These are phyloP conservation scores for Glaciozyma martinii DNA, from an alignment of 768 basidiomycete species.

Conservation along the genomic window DNA sequence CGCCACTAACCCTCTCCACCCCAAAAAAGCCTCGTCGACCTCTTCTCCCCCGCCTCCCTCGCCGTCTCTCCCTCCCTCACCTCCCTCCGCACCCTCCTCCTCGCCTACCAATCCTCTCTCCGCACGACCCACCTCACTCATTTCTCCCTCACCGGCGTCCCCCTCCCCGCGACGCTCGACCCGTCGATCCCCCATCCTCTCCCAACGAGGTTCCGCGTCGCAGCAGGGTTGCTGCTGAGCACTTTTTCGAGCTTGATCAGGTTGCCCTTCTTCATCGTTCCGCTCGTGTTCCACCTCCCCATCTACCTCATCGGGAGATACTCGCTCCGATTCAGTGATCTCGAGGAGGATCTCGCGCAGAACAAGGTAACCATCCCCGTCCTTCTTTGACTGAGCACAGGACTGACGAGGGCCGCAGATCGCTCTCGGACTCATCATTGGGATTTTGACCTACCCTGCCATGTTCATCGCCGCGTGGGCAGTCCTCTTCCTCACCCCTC, in stretches of 20 bases:
- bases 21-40: constrained; percentile 16
- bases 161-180: constrained; percentile 73
- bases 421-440: constrained; percentile 66
- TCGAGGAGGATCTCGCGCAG: constrained; percentile 92
- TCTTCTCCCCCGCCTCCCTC: constrained; percentile 2
- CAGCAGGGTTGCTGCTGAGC: constrained; percentile 68
- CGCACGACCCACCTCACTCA: constrained; percentile 75
- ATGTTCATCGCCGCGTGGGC: constrained; percentile 81
- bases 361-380: constrained; percentile 61
- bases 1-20: background rate
- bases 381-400: constrained; percentile 59
- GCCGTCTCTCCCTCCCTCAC: constrained; percentile 8
- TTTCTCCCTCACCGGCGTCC: constrained; percentile 69
- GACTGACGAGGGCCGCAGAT: constrained; percentile 44
- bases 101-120: constrained; percentile 78
- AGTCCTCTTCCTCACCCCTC: constrained; percentile 61
- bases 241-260: constrained; percentile 59
- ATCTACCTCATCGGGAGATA: constrained; percentile 75
- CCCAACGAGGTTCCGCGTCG: constrained; percentile 72
- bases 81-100: constrained; percentile 47
- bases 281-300: constrained; percentile 53
- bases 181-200: constrained; percentile 54
- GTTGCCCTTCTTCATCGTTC: constrained; percentile 82
- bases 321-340: constrained; percentile 64
- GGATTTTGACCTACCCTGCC: constrained; percentile 69